These are phyloP conservation scores for Corinectria fuckeliana DNA, from an alignment of 2,329 filamentous ascomycete genomes.

Conservation along the genomic window DNA sequence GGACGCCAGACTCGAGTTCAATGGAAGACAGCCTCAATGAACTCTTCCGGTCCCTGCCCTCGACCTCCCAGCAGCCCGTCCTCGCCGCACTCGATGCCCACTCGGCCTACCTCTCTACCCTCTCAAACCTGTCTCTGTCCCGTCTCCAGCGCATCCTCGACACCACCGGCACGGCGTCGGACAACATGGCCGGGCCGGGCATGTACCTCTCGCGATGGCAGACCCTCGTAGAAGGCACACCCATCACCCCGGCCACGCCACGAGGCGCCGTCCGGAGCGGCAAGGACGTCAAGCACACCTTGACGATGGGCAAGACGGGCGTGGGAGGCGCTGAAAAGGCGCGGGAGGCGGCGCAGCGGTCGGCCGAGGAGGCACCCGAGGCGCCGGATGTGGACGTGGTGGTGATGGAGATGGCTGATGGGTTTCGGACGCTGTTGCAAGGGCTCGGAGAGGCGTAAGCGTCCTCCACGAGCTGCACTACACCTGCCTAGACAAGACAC, in stretches of 20 bases:
- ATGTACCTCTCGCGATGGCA: conserved; percentile 78
- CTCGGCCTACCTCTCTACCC: conserved; percentile 61
- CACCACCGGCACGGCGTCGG: conserved; percentile 30
- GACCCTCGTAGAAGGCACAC: conserved; percentile 70
- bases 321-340: conserved; percentile 40
- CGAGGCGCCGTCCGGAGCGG: conserved; percentile 61
- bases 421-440: conserved; percentile 47
- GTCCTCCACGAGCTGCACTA: neutral
- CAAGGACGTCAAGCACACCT: conserved; percentile 55
- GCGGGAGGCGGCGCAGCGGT: conserved; percentile 28
- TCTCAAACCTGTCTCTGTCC: conserved; percentile 59
- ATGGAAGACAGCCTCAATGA: conserved; percentile 49
- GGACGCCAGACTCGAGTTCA: conserved; percentile 33
- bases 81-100: conserved; percentile 64
- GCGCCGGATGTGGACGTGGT: conserved; percentile 52
- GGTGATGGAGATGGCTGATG: conserved; percentile 47
- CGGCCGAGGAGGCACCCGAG: conserved; percentile 39
- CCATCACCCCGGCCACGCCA: conserved; percentile 66
- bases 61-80: conserved; percentile 53
- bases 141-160: conserved; percentile 66
- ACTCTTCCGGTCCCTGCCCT: conserved; percentile 56
- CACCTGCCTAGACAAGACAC: too few species aligned
- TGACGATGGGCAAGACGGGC: conserved; percentile 52
- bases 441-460: conserved; percentile 17
- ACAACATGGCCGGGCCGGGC: conserved; percentile 67